A percentile compares a stretch with the other conserved stretches of the same genome.
These are phyloP conservation scores for Pisolithus albus DNA, from an alignment of 768 basidiomycete genomes.

Conservation along the genomic window DNA sequence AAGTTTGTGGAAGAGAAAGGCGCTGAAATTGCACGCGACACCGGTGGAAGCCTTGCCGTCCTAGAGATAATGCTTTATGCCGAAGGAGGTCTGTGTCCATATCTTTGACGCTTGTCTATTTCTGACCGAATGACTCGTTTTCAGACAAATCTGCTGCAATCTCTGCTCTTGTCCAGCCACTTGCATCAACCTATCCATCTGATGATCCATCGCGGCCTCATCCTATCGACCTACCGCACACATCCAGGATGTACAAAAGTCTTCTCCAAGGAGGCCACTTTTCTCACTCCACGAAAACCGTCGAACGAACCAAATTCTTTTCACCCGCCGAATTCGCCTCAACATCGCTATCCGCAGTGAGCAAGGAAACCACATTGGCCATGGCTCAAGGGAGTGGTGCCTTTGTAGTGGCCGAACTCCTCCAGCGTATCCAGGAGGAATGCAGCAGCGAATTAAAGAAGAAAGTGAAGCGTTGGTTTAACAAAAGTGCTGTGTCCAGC, in stretches of 20 bases:
- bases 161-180: conserved; percentile 50
- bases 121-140: background rate
- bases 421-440: conserved; percentile 49
- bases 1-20: conserved; percentile 61
- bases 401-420: conserved; percentile 70
- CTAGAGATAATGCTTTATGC: conserved; percentile 80
- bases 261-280: conserved; percentile 90
- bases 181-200: conserved; percentile 52
- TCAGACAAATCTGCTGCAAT: conserved; percentile 67
- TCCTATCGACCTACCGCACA: conserved; percentile 75
- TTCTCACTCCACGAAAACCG: conserved; percentile 48
- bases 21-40: conserved; percentile 57
- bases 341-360: conserved; percentile 49
- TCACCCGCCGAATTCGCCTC: conserved; percentile 54
- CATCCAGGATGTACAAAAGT: conserved; percentile 80
- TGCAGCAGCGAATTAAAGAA: conserved; percentile 34
- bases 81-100: conserved; percentile 60
- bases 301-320: conserved; percentile 50
- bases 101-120: background rate
- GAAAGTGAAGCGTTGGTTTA: conserved; percentile 55
- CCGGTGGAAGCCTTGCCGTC: conserved; percentile 73
- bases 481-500: conserved; percentile 35
- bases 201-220: conserved; percentile 46
- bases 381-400: conserved; percentile 61
- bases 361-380: conserved; percentile 41